These are phyloP conservation scores for Spatholobus suberectus DNA, from an alignment of 306 rosid species.

Conservation along the genomic window DNA sequence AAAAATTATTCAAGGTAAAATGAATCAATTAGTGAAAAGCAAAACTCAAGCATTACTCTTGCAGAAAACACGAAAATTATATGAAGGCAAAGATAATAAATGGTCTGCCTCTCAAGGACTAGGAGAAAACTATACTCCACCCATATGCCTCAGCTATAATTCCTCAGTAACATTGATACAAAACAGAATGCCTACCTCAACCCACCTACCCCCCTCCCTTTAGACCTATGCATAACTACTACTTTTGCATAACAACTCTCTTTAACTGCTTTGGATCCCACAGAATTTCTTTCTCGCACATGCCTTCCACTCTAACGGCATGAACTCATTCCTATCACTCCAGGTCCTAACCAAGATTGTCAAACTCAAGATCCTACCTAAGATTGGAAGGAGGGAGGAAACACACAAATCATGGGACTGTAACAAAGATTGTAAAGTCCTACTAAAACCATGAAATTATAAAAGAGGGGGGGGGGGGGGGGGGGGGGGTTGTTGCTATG, in stretches of 20 bases:
- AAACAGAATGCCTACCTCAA: neutral
- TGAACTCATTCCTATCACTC: no score
- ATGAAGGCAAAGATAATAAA: neutral
- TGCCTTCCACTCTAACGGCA: neutral
- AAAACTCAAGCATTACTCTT: neutral
- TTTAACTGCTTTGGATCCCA: neutral
- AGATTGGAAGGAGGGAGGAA: no score
- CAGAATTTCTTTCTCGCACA: neutral
- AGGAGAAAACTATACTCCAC: neutral
- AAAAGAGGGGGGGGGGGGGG: no score
- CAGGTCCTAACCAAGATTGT: no score
- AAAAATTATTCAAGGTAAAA: constrained; percentile 22
- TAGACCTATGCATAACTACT: neutral
- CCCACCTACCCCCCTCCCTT: neutral
- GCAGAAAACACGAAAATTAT: constrained; percentile 21
- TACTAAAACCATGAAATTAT: no score
- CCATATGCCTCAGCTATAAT: neutral
- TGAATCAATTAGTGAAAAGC: constrained; percentile 9
- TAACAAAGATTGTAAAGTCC: no score
- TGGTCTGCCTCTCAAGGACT: neutral
- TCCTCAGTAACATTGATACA: neutral
- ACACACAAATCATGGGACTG: no score
- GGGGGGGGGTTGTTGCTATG: no score
- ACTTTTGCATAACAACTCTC: neutral
- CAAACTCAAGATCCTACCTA: no score